Conservation (phyloP, 768 basidiomycete genomes). For the Tephrocybe sp. region DNA sequence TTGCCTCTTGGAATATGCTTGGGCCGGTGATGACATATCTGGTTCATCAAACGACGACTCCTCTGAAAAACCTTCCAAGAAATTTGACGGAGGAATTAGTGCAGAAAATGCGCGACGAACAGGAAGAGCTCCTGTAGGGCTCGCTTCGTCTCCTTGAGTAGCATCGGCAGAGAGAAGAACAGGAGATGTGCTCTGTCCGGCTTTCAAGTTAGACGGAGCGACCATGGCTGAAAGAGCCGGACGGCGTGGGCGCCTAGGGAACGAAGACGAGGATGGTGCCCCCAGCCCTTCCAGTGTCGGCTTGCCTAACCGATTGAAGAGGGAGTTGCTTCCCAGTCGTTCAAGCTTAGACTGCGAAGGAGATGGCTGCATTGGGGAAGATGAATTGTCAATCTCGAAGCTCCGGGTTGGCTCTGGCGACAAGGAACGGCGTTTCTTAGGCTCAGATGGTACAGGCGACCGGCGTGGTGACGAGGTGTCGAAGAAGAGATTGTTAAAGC, state of each 20-base stretch:
- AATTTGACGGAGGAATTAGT: conserved; percentile 62
- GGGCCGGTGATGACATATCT: conserved; percentile 79
- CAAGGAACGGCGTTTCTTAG: conserved; percentile 59
- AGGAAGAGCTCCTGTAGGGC: conserved; percentile 44
- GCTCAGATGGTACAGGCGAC: conserved; percentile 41
- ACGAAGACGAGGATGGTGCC: conserved; percentile 50
- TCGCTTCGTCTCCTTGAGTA: conserved; percentile 21
- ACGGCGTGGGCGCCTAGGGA: conserved; percentile 60
- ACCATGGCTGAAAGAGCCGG: conserved; percentile 68
- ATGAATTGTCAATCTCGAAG: conserved; percentile 38
- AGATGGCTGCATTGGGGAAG: conserved; percentile 53
- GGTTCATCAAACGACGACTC: conserved; percentile 64
- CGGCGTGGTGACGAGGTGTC: conserved; percentile 51
- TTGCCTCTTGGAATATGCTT: conserved; percentile 77
- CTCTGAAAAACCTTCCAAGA: conserved; percentile 44
- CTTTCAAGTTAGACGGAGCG: conserved; percentile 39
- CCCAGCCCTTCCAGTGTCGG: conserved; percentile 55
- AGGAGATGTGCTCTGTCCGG: conserved; percentile 44
- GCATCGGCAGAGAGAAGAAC: conserved; percentile 29
- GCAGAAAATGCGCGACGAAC: conserved; percentile 78
- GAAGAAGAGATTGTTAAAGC: conserved; percentile 64
- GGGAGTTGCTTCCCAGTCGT: conserved; percentile 48
- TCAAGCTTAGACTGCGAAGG: conserved; percentile 49
- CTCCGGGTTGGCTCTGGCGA: conserved; percentile 49
- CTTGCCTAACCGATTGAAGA: conserved; percentile 46